Evolutionary conservation across 2,329 filamentous ascomycete species (phyloP).

Genomic region (Fusarium torulosum): DNA sequence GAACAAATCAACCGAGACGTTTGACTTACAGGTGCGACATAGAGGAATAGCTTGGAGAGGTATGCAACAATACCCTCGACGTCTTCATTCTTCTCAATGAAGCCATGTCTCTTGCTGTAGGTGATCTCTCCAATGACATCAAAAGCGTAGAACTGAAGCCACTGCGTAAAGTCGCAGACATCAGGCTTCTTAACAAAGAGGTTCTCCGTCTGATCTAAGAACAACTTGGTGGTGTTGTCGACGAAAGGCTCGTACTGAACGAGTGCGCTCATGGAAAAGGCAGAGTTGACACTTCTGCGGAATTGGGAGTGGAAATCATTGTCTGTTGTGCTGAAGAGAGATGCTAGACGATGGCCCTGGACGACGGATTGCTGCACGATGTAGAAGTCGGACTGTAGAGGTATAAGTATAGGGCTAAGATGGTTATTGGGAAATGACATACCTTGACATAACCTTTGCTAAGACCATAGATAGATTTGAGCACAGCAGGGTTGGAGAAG

Average conservation of each 20-base stretch:
- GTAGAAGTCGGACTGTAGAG: conserved; percentile 78
- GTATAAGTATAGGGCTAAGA: conserved; percentile 54
- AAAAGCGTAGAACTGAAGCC: conserved; percentile 86
- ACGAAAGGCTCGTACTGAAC: conserved; percentile 86
- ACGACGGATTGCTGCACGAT: conserved; percentile 80
- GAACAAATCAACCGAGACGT: fast-evolving
- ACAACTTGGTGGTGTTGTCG: conserved; percentile 78
- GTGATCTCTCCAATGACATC: conserved; percentile 85
- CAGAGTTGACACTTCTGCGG: conserved; percentile 79
- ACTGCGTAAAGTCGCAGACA: conserved; percentile 71
- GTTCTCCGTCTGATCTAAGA: conserved; percentile 72
- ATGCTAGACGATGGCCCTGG: conserved; percentile 75
- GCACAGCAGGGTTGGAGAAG: conserved; percentile 78
- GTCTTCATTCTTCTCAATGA: conserved; percentile 79
- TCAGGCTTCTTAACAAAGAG: conserved; percentile 61
- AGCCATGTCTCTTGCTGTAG: conserved; percentile 80
- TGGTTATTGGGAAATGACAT: conserved; percentile 53
- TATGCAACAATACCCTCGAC: conserved; percentile 80
- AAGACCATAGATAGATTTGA: conserved; percentile 83
- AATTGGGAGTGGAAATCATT: conserved; percentile 82
- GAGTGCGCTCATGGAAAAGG: conserved; percentile 81
- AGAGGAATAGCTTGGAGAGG: conserved; percentile 73
- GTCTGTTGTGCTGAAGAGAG: conserved; percentile 81
- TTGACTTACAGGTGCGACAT: conserved; percentile 72
- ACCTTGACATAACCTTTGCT: conserved; percentile 87